phyloP scores from a whole-genome alignment of 495 filamentous ascomycete genomes.

The Aspergillus cristatus region DNA sequence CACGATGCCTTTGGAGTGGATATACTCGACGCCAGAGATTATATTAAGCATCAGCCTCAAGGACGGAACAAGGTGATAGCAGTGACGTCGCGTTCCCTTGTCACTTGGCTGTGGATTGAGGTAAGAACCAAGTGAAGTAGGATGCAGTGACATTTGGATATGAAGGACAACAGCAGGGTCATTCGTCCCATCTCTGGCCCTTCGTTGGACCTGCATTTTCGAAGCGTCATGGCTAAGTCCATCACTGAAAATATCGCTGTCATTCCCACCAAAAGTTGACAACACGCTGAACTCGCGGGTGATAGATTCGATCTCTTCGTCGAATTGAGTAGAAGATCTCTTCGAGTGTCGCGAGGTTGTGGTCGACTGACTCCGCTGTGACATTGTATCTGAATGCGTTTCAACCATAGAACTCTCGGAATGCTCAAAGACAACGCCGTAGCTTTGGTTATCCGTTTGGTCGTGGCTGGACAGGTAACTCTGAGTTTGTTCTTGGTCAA shows the following conservation, averaged over 20 bases:
- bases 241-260: conserved; percentile 43
- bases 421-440: conserved; percentile 35
- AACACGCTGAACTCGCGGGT: conserved; percentile 25
- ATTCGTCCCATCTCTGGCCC: conserved; percentile 15
- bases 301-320: conserved; percentile 35
- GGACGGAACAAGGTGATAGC: conserved; percentile 39
- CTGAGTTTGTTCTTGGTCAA: conserved; percentile 11
- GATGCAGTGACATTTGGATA: conserved; percentile 48
- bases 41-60: conserved; percentile 35
- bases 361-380: conserved; percentile 19
- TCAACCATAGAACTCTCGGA: conserved; percentile 14
- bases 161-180: conserved; percentile 38
- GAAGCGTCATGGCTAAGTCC: conserved; percentile 34
- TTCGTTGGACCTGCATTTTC: conserved; percentile 24
- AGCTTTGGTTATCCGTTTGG: conserved; percentile 23
- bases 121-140: conserved; percentile 38
- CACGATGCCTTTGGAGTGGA: conserved; percentile 51
- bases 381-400: conserved; percentile 5
- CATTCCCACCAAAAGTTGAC: conserved; percentile 26
- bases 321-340: conserved; percentile 20
- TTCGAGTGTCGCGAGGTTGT: conserved; percentile 21
- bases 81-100: conserved; percentile 30
- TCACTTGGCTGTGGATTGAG: conserved; percentile 23
- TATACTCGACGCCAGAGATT: conserved; percentile 46
- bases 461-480: conserved; percentile 6